A percentile compares a stretch with the other conserved stretches of the same genome.
Evolutionary conservation across 1,139 yeast species (phyloP).

Genomic region (Sugiyamaella novakii): DNA sequence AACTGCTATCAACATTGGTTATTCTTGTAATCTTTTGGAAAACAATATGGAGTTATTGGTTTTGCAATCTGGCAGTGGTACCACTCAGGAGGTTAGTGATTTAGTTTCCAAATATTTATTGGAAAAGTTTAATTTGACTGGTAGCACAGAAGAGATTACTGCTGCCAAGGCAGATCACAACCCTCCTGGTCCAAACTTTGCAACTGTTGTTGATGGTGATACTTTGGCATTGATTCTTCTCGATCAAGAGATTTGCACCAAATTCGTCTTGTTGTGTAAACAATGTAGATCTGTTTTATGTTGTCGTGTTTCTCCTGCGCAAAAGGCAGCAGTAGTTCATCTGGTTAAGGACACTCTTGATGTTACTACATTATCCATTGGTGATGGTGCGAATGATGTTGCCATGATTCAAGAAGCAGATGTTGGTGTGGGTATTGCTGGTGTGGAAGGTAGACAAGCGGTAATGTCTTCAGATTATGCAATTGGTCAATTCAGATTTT

Average conservation of each 20-base stretch:
- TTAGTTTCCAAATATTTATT: conserved; percentile 60
- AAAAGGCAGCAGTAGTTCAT: conserved; percentile 91
- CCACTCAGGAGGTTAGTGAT: conserved; percentile 49
- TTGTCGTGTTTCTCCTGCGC: conserved; percentile 98
- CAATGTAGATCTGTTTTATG: conserved; percentile 94
- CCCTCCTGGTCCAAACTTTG: conserved; percentile 76
- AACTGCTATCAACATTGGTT: conserved; percentile 95
- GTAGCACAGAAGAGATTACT: conserved; percentile 58
- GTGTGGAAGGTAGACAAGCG: conserved; percentile 99
- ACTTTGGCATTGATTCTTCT: conserved; percentile 72
- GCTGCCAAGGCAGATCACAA: conserved; percentile 68
- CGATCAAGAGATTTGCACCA: conserved; percentile 50
- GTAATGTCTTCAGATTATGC: conserved; percentile 98
- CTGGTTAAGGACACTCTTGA: conserved; percentile 80
- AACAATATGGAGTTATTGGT: conserved; percentile 84
- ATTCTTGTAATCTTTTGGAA: conserved; percentile 84
- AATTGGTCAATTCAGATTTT: conserved; percentile 86
- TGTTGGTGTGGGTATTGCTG: conserved; percentile 97
- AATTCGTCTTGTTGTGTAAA: conserved; percentile 83
- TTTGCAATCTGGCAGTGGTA: conserved; percentile 46
- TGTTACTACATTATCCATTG: conserved; percentile 90
- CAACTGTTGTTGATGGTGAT: conserved; percentile 90
- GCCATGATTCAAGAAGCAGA: conserved; percentile 99
- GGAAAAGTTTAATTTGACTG: conserved; percentile 63
- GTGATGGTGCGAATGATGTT: conserved; percentile 98